Evolutionary conservation across 371 early-diverging fungal genomes (phyloP), one percentile per base, ranked within the genome.

Genomic region (Mucor circinelloides): DNA sequence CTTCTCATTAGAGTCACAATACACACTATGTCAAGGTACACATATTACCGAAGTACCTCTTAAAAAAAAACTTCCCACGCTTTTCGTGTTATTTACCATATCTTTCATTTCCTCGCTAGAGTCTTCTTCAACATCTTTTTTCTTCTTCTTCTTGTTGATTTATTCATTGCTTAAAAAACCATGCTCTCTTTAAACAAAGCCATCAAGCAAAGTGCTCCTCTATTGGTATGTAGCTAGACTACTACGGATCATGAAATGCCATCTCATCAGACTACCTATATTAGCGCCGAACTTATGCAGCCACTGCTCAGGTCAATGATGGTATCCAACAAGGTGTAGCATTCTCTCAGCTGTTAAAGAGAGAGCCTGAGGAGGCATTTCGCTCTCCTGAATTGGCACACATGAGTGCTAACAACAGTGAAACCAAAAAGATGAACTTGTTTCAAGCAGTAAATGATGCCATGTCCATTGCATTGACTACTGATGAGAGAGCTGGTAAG

Each of bases 391-490:
- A 94, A 73, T 76, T 95, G 12, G 82, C 84, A 34, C 76, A 75
- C 31, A 72, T 81, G 71, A 86, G 85, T 59, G 86, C 86, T 54
- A 84, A 80, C 46, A 80, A 85, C 44, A 85, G 89, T 10, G 94
- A 92, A 68, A 94, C 95, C 10, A 88, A 87, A 67, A 95, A 94
- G 70, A 91, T 97, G 90, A 99, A 99, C 81, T 82, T 95, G 62
- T 98, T 92, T 80, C 97, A 96, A 76, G 90, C 97, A 6, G 89
- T 99, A 12, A 98, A 98, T 78, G 95, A 97, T 71, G 97, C 98
- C 15, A 86, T 99, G 87, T 85, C 88, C 15, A 91, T 91, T 54
- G 94, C 97, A 7, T 78, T 99, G 46, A 89, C 90, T 7, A 91
- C 93, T 0, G 98, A 99, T 75, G 93, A 95, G 23, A 95, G 85